Evolutionary conservation across 306 rosid genomes (phyloP), one percentile per base, ranked within the genome.

Genomic region (Potentilla sterilis): DNA sequence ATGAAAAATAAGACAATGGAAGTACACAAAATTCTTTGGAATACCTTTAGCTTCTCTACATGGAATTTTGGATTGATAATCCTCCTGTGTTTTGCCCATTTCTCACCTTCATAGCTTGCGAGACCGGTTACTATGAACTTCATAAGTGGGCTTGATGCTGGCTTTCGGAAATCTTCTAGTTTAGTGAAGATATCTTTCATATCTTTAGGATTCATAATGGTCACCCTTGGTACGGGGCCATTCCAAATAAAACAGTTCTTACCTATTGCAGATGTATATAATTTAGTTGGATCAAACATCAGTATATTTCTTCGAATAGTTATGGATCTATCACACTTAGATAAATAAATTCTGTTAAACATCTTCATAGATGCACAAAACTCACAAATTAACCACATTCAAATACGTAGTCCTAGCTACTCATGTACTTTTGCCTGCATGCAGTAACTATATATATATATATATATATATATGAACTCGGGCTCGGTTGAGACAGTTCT

Each of bases 1-100:
- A 28, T 28, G 28, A 28, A 0, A 28, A 28, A 28, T 28, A 28
- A 1, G 28, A 28, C 28, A 28, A 28, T 1, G 28, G 28, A 28
- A 28, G 28, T 28, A 28, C 1, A 28, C 1, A 28, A 0, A 28
- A 28, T 28, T 37, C 0, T 28, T 0, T 28, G 28, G 28, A 0
- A 28, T 37, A 51, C 97, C 97, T 91, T 89, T 43, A 86, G n/a
- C 43, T 87, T 87, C 74, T 87, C 90, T 1, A 75, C 2, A 35
- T 81, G 81, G 79, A 89, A 89, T 37, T 89, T 86, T 14, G 86
- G 90, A 44, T 48, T 22, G 70, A n/a, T 9, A 9, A 48, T 82
- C 74, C 69, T 84, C 69, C 86, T 76, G 34, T 79, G 85, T 46
- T 75, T 89, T 51, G 76, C 75, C 90, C 90, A 89, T 62, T 89